Percentiles rank a stretch among this genome's conserved stretches.
These are phyloP conservation scores for Crucibulum laeve DNA, from an alignment of 768 basidiomycete species.

Conservation along the genomic window DNA sequence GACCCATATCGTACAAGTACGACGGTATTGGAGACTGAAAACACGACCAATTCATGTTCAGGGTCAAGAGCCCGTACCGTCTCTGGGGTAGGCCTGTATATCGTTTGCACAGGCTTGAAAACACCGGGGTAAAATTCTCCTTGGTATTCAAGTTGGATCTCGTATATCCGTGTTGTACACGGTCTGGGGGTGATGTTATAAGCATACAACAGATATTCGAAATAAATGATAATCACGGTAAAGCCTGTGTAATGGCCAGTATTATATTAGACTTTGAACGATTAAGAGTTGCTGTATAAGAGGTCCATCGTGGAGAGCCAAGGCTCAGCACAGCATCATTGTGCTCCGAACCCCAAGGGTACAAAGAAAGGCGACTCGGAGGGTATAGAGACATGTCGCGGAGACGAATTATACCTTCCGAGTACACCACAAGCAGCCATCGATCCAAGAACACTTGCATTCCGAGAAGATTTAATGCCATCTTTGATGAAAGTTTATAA, in stretches of 20 bases:
- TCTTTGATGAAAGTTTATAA: constrained; percentile 7
- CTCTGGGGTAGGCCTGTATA: constrained; percentile 16
- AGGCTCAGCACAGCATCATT: constrained; percentile 5
- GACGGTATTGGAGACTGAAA: constrained; percentile 23
- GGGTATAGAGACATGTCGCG: constrained; percentile 30
- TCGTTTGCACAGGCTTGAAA: constrained; percentile 14
- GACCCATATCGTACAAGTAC: constrained; percentile 36
- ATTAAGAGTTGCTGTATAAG: constrained; percentile 18
- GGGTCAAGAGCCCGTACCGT: constrained; percentile 32
- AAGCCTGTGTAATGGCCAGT: constrained; percentile 18
- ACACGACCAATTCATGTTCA: constrained; percentile 20
- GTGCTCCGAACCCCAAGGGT: constrained; percentile 1
- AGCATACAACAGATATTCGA: background rate
- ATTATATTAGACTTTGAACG: constrained; percentile 15
- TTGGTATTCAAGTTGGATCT: constrained; percentile 10
- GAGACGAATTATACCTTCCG: constrained; percentile 34
- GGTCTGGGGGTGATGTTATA: constrained; percentile 11
- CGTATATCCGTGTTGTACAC: constrained; percentile 15
- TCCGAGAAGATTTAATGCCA: constrained; percentile 21
- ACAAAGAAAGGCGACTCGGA: constrained; percentile 6
- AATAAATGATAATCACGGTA: constrained; percentile 12
- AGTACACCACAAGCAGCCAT: constrained; percentile 43
- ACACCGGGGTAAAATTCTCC: constrained; percentile 1
- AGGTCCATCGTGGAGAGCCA: constrained; percentile 13
- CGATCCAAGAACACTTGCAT: constrained; percentile 39